phyloP scores from a whole-genome alignment of 345 rosid species.

The Bretschneidera sinensis region DNA sequence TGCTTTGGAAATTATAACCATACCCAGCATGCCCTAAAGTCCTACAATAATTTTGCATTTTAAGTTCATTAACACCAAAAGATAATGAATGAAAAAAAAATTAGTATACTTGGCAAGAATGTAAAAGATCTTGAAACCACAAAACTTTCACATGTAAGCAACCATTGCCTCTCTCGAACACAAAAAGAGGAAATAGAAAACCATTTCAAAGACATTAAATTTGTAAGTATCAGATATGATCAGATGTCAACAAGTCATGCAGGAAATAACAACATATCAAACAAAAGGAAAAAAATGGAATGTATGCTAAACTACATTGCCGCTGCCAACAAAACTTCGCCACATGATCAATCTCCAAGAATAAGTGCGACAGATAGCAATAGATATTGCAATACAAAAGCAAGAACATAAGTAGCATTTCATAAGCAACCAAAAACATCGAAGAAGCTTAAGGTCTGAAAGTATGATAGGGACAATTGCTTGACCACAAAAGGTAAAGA shows the following conservation, averaged over 20 bases:
- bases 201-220: too few species aligned
- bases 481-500: neutral
- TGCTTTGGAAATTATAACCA: constrained; percentile 1
- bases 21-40: neutral
- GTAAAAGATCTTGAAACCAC: too few species aligned
- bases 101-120: too few species aligned
- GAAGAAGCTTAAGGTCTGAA: neutral
- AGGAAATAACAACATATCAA: too few species aligned
- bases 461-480: neutral
- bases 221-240: too few species aligned
- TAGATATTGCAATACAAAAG: neutral
- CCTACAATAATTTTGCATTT: neutral
- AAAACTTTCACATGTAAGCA: too few species aligned
- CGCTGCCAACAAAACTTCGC: neutral
- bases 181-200: too few species aligned
- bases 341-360: neutral
- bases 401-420: neutral
- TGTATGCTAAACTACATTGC: neutral
- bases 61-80: neutral
- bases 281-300: too few species aligned
- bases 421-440: neutral
- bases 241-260: too few species aligned
- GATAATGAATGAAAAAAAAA: neutral
- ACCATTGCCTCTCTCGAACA: too few species aligned
- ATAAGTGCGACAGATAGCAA: neutral